These are phyloP conservation scores for Gleditsia sinensis DNA, from an alignment of 306 rosid species.

Conservation along the genomic window DNA sequence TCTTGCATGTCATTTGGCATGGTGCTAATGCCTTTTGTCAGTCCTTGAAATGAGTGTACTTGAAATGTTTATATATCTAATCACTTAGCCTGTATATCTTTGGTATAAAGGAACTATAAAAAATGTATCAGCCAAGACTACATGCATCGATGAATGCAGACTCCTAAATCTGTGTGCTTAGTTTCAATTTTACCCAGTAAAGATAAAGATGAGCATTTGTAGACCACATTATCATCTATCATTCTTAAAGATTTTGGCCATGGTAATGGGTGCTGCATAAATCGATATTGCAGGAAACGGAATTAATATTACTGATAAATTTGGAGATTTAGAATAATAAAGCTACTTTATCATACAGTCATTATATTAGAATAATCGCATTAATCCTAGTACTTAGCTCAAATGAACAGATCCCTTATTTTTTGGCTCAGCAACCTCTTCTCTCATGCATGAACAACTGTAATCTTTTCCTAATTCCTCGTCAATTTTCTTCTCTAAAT, in stretches of 20 bases:
- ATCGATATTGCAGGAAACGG: too few species aligned
- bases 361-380: neutral
- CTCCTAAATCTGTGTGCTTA: neutral
- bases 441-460: conserved; percentile 28
- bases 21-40: too few species aligned
- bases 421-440: neutral
- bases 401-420: conserved; percentile 38
- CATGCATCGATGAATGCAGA: neutral
- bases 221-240: too few species aligned
- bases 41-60: too few species aligned
- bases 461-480: conserved; percentile 38
- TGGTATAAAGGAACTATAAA: too few species aligned
- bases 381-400: conserved; percentile 13
- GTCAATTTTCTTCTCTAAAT: conserved; percentile 49
- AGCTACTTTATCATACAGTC: neutral
- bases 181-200: neutral
- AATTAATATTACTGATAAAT: neutral
- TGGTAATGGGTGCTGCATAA: too few species aligned
- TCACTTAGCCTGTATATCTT: too few species aligned
- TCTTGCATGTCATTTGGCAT: neutral
- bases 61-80: too few species aligned
- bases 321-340: neutral
- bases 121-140: neutral
- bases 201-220: too few species aligned
- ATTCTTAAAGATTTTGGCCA: too few species aligned